phyloP scores from a whole-genome alignment of 1,284 basidiomycete genomes.

The Pseudozyma pruni region DNA sequence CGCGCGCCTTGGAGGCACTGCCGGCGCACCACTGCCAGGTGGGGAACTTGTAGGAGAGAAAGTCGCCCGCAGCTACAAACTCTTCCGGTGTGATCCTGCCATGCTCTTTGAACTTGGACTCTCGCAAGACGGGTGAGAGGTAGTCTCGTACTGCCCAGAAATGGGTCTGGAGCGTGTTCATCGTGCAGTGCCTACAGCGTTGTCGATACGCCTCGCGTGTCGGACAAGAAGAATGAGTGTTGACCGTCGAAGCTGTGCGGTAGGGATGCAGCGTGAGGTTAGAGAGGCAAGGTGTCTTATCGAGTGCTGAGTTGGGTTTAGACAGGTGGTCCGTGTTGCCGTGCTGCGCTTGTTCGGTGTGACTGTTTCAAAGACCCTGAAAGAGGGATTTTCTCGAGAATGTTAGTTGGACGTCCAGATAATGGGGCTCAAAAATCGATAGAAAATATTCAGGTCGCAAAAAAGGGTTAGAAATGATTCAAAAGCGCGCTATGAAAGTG shows the following conservation, averaged over 20 bases:
- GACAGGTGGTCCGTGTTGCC: slow-evolving; percentile 1
- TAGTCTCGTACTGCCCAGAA: slow-evolving; percentile 96
- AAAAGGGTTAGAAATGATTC: no score
- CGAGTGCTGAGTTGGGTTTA: slow-evolving; percentile 3
- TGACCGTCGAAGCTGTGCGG: no score
- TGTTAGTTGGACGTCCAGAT: slow-evolving; percentile 1
- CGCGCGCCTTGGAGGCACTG: slow-evolving; percentile 82
- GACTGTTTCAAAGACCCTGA: slow-evolving; percentile 5
- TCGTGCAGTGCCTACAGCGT: neutral
- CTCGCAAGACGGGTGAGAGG: slow-evolving; percentile 92
- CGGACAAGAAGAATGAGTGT: no score
- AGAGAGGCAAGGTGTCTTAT: no score
- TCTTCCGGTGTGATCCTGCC: slow-evolving; percentile 85
- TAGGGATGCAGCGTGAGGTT: no score
- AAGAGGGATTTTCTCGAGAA: neutral
- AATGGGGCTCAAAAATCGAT: neutral
- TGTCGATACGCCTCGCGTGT: no score
- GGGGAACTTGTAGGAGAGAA: slow-evolving; percentile 64
- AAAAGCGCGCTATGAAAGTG: no score
- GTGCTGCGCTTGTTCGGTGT: slow-evolving; percentile 1
- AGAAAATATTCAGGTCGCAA: slow-evolving; percentile 8
- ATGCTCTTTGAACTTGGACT: slow-evolving; percentile 99
- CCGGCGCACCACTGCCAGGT: slow-evolving; percentile 66
- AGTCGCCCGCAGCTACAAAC: slow-evolving; percentile 66
- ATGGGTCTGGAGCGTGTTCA: slow-evolving; percentile 73